Conservation (phyloP, 768 basidiomycete species). For the Boletus sensibilis region DNA sequence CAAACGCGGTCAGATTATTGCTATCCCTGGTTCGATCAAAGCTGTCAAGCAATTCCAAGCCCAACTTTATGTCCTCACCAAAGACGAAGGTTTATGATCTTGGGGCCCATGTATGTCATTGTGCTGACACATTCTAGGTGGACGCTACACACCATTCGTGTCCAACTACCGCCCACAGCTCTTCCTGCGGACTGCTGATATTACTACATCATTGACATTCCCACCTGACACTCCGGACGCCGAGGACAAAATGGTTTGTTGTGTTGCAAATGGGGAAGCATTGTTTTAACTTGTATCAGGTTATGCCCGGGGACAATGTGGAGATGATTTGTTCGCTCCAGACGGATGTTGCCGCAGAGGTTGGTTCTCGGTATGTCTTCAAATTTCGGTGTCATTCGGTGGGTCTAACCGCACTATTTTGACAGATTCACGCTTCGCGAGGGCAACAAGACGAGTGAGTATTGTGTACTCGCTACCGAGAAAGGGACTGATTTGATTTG, state of each 20-base stretch:
- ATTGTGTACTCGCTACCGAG: not conserved
- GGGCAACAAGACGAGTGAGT: slow-evolving; percentile 87
- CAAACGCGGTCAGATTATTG: slow-evolving; percentile 88
- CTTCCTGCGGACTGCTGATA: slow-evolving; percentile 93
- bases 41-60: slow-evolving; percentile 94
- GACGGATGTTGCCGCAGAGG: slow-evolving; percentile 85
- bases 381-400: not conserved
- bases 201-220: slow-evolving; percentile 83
- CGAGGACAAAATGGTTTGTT: slow-evolving; percentile 79
- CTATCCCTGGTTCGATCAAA: slow-evolving; percentile 87
- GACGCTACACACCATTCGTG: slow-evolving; percentile 91
- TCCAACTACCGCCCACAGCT: slow-evolving; percentile 92
- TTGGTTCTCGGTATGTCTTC: slow-evolving; percentile 66
- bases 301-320: slow-evolving; percentile 98
- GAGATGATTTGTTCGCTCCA: slow-evolving; percentile 85
- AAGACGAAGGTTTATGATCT: slow-evolving; percentile 40
- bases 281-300: slow-evolving; percentile 38
- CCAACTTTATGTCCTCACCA: slow-evolving; percentile 68
- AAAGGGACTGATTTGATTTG: slow-evolving; percentile 12
- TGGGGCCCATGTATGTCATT: slow-evolving; percentile 45
- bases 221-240: slow-evolving; percentile 80
- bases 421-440: slow-evolving; percentile 85
- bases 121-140: slow-evolving; percentile 39
- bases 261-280: not conserved
- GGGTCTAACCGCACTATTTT: not conserved